Evolutionary conservation across 2,329 filamentous ascomycete species (phyloP), one percentile per base, ranked within the genome.

Genomic region (Penicillium sp.): DNA sequence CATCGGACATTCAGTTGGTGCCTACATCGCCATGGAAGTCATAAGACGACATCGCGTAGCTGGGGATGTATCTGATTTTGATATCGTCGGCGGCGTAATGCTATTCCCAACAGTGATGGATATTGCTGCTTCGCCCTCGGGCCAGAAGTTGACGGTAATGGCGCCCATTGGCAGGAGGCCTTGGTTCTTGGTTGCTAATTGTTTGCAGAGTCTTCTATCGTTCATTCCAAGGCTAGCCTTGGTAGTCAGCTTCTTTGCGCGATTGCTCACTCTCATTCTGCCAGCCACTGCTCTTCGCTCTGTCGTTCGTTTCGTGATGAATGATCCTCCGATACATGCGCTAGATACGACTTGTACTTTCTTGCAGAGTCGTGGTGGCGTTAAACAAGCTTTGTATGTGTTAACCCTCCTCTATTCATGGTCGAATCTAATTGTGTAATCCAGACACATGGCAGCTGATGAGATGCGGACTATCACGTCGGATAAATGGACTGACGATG

Each of bases 41-140:
- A 79, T 88, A 42, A 74, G 82, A 53, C 74, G 81, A 8, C 78
- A 83, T 53, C 70, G 76, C 31, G 72, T 72, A 32, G 43, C 46
- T 18, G 38, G n/a, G 27, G 39, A 24, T 28, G 27, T 35, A 35
- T 28, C 47, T 6, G 52, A 59, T 9, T 70, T 75, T 39, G 68
- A 72, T 50, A 68, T 76, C 23, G 59, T 71, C 27, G 72, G 73
- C 0, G 86, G 78, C 1, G 75, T 89, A 37, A 74, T 90, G 48
- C 75, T 91, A 15, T 89, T 89, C 64, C 86, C 87, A 1, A 89
- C 87, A 1, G 78, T 91, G 32, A 78, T 83, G n/a, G 80, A 89
- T 68, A 83, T 91, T 54, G 81, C 82, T 8, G 68, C 72, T 48
- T 87, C 83, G 1, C 75, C 79, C 0, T 81, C 75, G 25, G 87